Base-by-base conservation (phyloP, 2,329 filamentous ascomycete species). In the Aspergillus melleus region DNA sequence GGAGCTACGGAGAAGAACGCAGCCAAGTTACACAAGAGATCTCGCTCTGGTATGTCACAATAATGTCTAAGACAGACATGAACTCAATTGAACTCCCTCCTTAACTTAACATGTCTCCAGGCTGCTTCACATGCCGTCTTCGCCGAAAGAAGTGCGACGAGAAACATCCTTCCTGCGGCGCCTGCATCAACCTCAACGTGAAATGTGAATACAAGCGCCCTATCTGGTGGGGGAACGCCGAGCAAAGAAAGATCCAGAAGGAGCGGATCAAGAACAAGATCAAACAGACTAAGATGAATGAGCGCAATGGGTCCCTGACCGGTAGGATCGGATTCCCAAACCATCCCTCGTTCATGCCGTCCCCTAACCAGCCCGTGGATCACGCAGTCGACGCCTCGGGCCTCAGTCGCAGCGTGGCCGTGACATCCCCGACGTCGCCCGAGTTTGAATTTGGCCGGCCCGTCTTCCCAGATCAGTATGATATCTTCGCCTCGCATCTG, bases 181-280 rank as follows among this genome's bases (percentile, higher is more conserved):
- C 87, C 60, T 90, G 87, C 78, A 82, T 80, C 64, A 85, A 88
- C 72, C 88, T 99, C 58, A 90, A 90, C 56, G 84, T 99, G 59
- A 84, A 85, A 71, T 99, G 95, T 81, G 92, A 98, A 82, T 99
- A 98, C 82, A 96, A 96, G 84, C 84, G 93, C 73, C 95, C 95
- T 42, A 87, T 91, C 79, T 99, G 95, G 95, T 99, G 95, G 95
- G 90, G 89, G 79, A 97, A 95, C 83, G 90, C 90, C 72, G 92
- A 96, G 64, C 87, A 90, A 72, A 85, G 95, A 68, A 87, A 89
- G 69, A 81, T 88, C 58, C 92, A 97, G 76, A 99, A 98, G 81
- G 95, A 98, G 74, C 82, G 89, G 68, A 96, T 99, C 84, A 99
- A 99, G 84, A 89, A 90, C 78, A 91, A 94, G 77, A 98, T 99